Conservation (phyloP, 768 basidiomycete genomes). For the Boletellus sp. region DNA sequence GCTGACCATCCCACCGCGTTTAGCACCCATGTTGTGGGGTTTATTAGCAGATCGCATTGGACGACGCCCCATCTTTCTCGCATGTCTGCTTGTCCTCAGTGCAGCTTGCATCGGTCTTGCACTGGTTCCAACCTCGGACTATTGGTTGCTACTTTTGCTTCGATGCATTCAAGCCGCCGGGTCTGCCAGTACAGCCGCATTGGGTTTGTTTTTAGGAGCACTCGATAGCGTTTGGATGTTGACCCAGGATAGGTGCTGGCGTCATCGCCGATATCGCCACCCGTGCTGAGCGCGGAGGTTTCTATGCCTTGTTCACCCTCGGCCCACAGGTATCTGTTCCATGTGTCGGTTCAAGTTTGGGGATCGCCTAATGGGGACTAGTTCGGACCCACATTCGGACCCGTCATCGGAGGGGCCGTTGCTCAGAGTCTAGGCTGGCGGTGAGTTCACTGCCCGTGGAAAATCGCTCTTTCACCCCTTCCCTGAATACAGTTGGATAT, state of each 20-base stretch:
- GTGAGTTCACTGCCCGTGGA: constrained; percentile 28
- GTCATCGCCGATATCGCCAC: constrained; percentile 76
- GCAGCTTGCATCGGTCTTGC: constrained; percentile 64
- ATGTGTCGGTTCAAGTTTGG: background rate
- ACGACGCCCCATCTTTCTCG: constrained; percentile 58
- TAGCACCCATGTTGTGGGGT: constrained; percentile 60
- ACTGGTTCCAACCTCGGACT: constrained; percentile 52
- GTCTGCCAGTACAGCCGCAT: constrained; percentile 72
- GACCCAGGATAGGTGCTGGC: constrained; percentile 52
- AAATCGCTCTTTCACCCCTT: background rate
- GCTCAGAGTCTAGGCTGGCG: constrained; percentile 62
- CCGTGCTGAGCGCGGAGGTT: constrained; percentile 69
- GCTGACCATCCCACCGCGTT: background rate
- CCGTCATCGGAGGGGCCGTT: constrained; percentile 51
- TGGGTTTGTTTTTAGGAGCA: constrained; percentile 42
- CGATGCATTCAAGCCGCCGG: constrained; percentile 78
- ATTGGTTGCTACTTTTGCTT: constrained; percentile 78
- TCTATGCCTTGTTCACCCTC: constrained; percentile 61
- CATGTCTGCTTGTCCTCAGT: constrained; percentile 60
- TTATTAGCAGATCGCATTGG: constrained; percentile 65
- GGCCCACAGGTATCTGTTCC: constrained; percentile 52
- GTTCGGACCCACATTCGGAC: constrained; percentile 54
- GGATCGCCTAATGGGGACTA: constrained; percentile 15
- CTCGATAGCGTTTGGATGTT: background rate
- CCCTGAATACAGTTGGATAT: constrained; percentile 16